Evolutionary conservation across 106 monocot genomes (phyloP), one percentile per base, ranked within the genome.

Genomic region (Apostasia shenzhenica): DNA sequence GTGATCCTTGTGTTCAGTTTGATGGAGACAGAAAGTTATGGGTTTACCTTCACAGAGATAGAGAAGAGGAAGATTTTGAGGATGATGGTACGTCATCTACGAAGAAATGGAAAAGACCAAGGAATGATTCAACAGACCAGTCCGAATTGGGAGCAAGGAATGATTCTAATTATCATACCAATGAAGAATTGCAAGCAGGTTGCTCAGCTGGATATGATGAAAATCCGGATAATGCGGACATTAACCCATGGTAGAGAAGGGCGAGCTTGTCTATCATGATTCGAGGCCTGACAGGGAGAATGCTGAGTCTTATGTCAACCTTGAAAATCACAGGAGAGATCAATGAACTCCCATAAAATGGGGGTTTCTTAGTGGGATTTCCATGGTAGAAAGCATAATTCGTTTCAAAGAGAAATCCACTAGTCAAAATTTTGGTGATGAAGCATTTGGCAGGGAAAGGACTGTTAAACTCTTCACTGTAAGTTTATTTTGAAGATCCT

Each of bases 1-100:
- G 87, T 51, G 97, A 99, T 77, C 97, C 97, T 71, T 99, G 97
- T 74, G 97, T 99, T 5, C 87, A 81, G 70, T 99, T 79, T 78
- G 90, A 92, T 61, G 70, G 70, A 48, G 97, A 99, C 10, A 90
- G 87, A 59, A 99, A 99, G 76, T 62, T 99, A 71, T 99, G 97
- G 97, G 92, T 87, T 40, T 99, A 99, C 77, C 63, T 90, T 51
- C 97, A 99, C 45, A 81, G 90, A 38, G 87, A 93, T 56, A 81
- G 97, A 59, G 97, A 92, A 44, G 97, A 99, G 63, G 92, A 99
- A 80, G 97, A 99, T 78, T 99, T 99, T 81, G 97, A 99, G 63
- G 97, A 99, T 80, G 97, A 99, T 76, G 97, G 92, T 46, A 99
- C 97, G 3, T 90, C 92, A 9, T 92, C 92, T 13, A 99, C 89